Conservation (phyloP, 1,139 yeast genomes). For the Geotrichum restrictum region DNA sequence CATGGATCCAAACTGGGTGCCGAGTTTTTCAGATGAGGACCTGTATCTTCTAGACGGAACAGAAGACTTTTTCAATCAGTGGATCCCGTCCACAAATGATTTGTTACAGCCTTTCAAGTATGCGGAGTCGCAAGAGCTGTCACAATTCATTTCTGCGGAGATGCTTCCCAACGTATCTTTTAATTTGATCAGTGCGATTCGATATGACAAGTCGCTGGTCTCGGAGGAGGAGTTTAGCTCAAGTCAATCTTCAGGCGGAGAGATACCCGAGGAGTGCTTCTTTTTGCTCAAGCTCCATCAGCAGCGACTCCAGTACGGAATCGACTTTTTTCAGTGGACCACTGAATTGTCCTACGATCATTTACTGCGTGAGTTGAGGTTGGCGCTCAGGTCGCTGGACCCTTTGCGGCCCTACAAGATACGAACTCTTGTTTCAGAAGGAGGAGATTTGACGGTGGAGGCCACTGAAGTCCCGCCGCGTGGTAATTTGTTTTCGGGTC, state of each 20-base stretch:
- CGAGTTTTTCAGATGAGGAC: slow-evolving; percentile 7
- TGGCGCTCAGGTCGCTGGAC: slow-evolving; percentile 13
- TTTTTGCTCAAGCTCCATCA: slow-evolving; percentile 64
- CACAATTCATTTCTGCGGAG: slow-evolving; percentile 6
- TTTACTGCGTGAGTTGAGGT: slow-evolving; percentile 40
- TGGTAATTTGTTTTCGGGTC: slow-evolving; percentile 47
- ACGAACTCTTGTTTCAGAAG: slow-evolving; percentile 49
- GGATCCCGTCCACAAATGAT: slow-evolving; percentile 1
- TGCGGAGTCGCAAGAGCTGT: slow-evolving; percentile 5
- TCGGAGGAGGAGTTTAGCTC: slow-evolving; percentile 11
- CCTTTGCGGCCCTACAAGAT: slow-evolving; percentile 51
- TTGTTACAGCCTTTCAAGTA: neutral
- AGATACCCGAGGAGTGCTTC: slow-evolving; percentile 31
- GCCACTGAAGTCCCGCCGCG: slow-evolving; percentile 44
- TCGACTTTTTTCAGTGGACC: slow-evolving; percentile 53
- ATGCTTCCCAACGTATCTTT: slow-evolving; percentile 34
- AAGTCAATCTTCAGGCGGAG: neutral
- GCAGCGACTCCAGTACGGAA: slow-evolving; percentile 52
- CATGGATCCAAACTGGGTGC: slow-evolving; percentile 1
- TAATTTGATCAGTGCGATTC: slow-evolving; percentile 59
- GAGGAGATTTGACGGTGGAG: slow-evolving; percentile 53
- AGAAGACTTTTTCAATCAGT: slow-evolving; percentile 12
- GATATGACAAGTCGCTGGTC: slow-evolving; percentile 63
- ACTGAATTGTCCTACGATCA: slow-evolving; percentile 44
- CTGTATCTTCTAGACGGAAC: slow-evolving; percentile 7